A percentile compares a stretch with the other conserved stretches of the same genome.
These are phyloP conservation scores for Larix kaempferi DNA, from an alignment of 75 land plant genomes.

Conservation along the genomic window DNA sequence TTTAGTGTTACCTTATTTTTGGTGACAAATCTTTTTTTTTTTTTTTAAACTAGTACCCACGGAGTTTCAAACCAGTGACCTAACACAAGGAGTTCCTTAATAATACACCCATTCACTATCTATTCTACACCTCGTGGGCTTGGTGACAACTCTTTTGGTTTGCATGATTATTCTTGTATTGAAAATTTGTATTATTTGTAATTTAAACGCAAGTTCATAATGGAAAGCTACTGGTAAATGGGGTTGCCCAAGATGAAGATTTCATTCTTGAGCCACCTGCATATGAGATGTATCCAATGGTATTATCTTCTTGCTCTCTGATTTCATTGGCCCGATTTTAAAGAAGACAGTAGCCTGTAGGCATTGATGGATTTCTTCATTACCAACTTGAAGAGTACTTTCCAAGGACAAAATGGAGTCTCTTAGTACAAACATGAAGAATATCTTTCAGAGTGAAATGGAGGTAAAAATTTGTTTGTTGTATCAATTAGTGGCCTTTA, in stretches of 20 bases:
- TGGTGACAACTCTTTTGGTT: neutral
- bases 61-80: too few species aligned
- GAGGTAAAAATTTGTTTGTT: too few species aligned
- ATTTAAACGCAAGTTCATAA: slow-evolving; percentile 53
- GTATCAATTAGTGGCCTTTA: too few species aligned
- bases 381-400: too few species aligned
- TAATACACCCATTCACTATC: too few species aligned
- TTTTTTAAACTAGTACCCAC: too few species aligned
- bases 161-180: neutral
- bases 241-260: slow-evolving; percentile 70
- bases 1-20: neutral
- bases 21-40: too few species aligned
- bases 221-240: slow-evolving; percentile 85
- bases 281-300: slow-evolving; percentile 87
- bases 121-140: too few species aligned
- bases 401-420: too few species aligned
- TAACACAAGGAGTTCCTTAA: too few species aligned
- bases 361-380: neutral
- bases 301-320: slow-evolving; percentile 22
- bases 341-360: neutral
- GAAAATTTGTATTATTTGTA: neutral
- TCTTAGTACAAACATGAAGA: too few species aligned
- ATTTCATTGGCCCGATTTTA: neutral
- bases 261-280: slow-evolving; percentile 85
- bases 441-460: too few species aligned